Percentiles rank a stretch among this genome's conserved stretches.
Conservation (phyloP, 768 basidiomycete genomes). For the Phanerochaete carnosa region DNA sequence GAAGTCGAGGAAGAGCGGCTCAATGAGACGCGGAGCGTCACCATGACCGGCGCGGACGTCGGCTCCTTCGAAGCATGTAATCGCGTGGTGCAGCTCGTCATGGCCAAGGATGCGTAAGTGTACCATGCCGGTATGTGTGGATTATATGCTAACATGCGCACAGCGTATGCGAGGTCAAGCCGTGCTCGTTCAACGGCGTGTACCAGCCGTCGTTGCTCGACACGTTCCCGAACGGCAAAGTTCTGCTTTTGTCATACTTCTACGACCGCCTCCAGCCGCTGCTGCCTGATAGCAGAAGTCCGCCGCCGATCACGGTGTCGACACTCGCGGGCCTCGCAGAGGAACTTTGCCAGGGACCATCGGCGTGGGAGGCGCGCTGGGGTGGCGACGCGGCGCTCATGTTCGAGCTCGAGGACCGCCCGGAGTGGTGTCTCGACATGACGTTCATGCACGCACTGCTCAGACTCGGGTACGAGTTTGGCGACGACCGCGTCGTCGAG, state of each 20-base stretch:
- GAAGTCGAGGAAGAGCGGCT: slow-evolving; percentile 52
- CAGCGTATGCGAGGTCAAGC: slow-evolving; percentile 85
- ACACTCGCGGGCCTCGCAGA: slow-evolving; percentile 63
- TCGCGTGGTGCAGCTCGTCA: slow-evolving; percentile 77
- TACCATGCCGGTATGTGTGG: neutral
- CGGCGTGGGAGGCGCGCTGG: slow-evolving; percentile 54
- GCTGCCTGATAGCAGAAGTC: slow-evolving; percentile 33
- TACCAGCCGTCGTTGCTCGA: slow-evolving; percentile 93
- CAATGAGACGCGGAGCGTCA: slow-evolving; percentile 52
- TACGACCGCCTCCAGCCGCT: slow-evolving; percentile 91
- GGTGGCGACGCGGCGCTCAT: slow-evolving; percentile 43
- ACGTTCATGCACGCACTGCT: slow-evolving; percentile 93
- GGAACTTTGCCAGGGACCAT: slow-evolving; percentile 69
- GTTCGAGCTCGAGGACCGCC: slow-evolving; percentile 73
- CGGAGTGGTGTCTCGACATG: slow-evolving; percentile 94
- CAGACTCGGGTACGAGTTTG: slow-evolving; percentile 88
- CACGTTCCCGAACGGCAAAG: slow-evolving; percentile 80
- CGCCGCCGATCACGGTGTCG: slow-evolving; percentile 34
- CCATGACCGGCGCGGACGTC: slow-evolving; percentile 81
- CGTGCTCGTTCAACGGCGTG: slow-evolving; percentile 96
- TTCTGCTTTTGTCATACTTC: slow-evolving; percentile 96
- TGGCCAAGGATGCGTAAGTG: slow-evolving; percentile 92
- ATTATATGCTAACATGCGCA: neutral
- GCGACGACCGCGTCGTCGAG: slow-evolving; percentile 57
- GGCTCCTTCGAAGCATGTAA: slow-evolving; percentile 87